Percentiles rank a stretch among this genome's conserved stretches.
Conservation (phyloP, 1,139 yeast genomes). For the Candida neerlandica region DNA sequence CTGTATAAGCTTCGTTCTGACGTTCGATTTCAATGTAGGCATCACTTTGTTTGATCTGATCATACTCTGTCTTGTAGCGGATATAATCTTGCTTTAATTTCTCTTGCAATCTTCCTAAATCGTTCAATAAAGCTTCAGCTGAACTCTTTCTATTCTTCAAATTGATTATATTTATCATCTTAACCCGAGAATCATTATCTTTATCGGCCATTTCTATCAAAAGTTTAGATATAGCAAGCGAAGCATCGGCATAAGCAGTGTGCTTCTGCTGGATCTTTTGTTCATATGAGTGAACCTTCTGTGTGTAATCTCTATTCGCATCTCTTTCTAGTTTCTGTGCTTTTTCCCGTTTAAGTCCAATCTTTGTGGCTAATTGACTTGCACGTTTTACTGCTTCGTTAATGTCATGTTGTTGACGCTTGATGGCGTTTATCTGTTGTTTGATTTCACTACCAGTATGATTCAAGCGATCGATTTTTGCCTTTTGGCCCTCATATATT, state of each 20-base stretch:
- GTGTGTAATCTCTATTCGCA: conserved; percentile 32
- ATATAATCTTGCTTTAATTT: conserved; percentile 35
- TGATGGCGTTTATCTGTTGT: conserved; percentile 20
- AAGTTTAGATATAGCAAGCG: conserved; percentile 17
- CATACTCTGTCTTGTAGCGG: conserved; percentile 43
- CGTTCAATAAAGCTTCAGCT: conserved; percentile 32
- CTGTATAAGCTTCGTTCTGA: conserved; percentile 41
- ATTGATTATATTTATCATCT: conserved; percentile 29
- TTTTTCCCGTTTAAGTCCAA: conserved; percentile 25
- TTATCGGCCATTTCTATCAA: conserved; percentile 22
- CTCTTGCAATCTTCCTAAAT: conserved; percentile 34
- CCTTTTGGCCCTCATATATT: conserved; percentile 3
- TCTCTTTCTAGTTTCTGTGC: conserved; percentile 28
- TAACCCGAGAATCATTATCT: conserved; percentile 24
- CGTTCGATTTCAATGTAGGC: conserved; percentile 45
- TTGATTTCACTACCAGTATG: conserved; percentile 18
- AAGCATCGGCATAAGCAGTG: conserved; percentile 21
- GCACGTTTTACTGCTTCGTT: conserved; percentile 17
- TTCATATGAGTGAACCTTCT: conserved; percentile 27
- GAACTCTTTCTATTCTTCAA: conserved; percentile 36
- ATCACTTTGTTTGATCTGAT: conserved; percentile 45
- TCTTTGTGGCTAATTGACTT: conserved; percentile 22
- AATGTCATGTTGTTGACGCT: conserved; percentile 17
- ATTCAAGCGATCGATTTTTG: background rate
- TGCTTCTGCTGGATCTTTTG: conserved; percentile 28